phyloP scores from a whole-genome alignment of 2,329 filamentous ascomycete genomes.

The Ceratocystis variospora region DNA sequence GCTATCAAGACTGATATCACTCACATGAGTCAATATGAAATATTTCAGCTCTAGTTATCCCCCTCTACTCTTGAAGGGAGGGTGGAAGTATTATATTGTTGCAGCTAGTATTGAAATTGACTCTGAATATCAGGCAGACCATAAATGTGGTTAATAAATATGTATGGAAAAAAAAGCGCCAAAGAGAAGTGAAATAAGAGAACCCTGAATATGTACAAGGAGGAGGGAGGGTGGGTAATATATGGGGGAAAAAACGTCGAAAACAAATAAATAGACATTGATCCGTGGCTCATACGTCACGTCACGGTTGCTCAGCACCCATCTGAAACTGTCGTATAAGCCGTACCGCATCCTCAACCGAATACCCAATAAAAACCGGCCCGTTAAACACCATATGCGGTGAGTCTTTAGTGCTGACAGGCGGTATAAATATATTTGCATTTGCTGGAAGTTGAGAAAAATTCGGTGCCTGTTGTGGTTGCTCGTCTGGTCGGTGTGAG shows the following conservation, averaged over 20 bases:
- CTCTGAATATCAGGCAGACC: no score
- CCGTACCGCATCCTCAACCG: slow-evolving; percentile 64
- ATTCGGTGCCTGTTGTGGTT: slow-evolving; percentile 21
- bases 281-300: no score
- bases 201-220: slow-evolving; percentile 1
- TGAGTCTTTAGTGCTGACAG: background rate
- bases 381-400: slow-evolving; percentile 81
- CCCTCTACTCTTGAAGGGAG: no score
- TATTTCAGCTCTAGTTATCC: no score
- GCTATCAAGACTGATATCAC: no score
- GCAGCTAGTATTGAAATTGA: no score
- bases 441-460: slow-evolving; percentile 4
- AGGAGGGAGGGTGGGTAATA: background rate
- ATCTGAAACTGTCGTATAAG: slow-evolving; percentile 50
- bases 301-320: background rate
- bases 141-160: no score
- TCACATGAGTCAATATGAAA: no score
- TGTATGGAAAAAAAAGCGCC: no score
- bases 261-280: slow-evolving; percentile 14
- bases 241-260: no score
- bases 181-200: no score
- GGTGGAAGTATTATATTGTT: no score
- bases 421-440: background rate
- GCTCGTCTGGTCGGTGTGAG: slow-evolving; percentile 34
- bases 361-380: slow-evolving; percentile 86